Percentiles rank a stretch among this genome's conserved stretches.
These are phyloP conservation scores for Crithidia sp. DNA, from an alignment of 208 protist genomes.

Conservation along the genomic window DNA sequence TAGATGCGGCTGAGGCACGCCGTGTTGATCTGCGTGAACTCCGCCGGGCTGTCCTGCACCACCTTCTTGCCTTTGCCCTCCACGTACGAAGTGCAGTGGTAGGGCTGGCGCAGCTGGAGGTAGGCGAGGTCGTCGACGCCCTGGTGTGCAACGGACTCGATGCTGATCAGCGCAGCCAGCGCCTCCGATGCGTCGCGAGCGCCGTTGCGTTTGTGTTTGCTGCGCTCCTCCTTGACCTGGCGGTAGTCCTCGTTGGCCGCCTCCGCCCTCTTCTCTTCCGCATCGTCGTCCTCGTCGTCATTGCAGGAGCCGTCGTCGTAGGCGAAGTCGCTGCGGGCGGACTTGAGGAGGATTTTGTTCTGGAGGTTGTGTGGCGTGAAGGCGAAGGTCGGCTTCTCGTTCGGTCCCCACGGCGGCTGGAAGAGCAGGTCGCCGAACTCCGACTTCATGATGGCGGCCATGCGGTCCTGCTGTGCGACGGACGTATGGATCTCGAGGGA, in stretches of 20 bases:
- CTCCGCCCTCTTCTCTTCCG: neutral
- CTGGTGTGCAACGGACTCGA: slow-evolving; percentile 69
- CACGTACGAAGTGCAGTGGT: slow-evolving; percentile 60
- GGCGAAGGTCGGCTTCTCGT: slow-evolving; percentile 39
- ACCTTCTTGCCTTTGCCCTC: slow-evolving; percentile 64
- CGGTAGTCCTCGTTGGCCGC: slow-evolving; percentile 4
- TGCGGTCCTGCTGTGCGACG: slow-evolving; percentile 64
- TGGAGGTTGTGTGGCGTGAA: slow-evolving; percentile 63
- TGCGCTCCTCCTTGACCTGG: slow-evolving; percentile 7
- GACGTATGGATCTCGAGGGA: slow-evolving; percentile 84
- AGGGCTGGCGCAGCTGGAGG: slow-evolving; percentile 52
- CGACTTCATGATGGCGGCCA: slow-evolving; percentile 69
- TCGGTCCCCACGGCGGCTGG: slow-evolving; percentile 40
- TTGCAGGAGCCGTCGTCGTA: slow-evolving; percentile 6
- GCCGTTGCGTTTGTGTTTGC: neutral
- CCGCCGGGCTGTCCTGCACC: slow-evolving; percentile 28
- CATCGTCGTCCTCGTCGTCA: neutral
- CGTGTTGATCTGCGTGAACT: slow-evolving; percentile 58
- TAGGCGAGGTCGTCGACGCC: slow-evolving; percentile 52
- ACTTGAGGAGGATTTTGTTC: slow-evolving; percentile 69
- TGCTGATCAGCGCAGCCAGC: slow-evolving; percentile 60
- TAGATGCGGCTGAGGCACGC: slow-evolving; percentile 89
- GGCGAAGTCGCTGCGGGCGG: slow-evolving; percentile 5
- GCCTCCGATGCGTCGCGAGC: slow-evolving; percentile 17
- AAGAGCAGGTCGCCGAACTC: slow-evolving; percentile 66